Evolutionary conservation across 371 early-diverging fungal genomes (phyloP).

Genomic region (Coemansia sp.): DNA sequence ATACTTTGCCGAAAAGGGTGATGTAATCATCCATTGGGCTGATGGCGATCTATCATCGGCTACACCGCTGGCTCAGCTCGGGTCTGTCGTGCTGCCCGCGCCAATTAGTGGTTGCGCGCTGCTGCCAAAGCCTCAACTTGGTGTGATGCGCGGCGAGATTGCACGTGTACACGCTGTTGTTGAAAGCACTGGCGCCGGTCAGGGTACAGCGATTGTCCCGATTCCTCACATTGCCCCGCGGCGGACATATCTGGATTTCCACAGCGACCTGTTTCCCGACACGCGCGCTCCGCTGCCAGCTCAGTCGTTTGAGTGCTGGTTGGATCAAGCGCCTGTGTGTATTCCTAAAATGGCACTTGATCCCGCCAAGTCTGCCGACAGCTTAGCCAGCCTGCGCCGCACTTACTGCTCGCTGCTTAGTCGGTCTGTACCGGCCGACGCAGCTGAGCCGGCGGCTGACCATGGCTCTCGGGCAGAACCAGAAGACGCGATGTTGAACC

Average conservation of each 20-base stretch:
- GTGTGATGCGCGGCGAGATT: constrained; percentile 78
- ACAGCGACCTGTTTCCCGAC: constrained; percentile 75
- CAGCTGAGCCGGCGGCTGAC: no score
- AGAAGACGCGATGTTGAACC: no score
- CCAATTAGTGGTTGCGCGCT: constrained; percentile 61
- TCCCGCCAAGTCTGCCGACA: constrained; percentile 49
- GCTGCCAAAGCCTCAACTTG: constrained; percentile 65
- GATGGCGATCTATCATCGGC: constrained; percentile 54
- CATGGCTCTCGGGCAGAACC: no score
- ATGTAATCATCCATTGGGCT: constrained; percentile 64
- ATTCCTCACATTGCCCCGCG: constrained; percentile 68
- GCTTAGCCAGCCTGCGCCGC: constrained; percentile 19
- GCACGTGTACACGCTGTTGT: constrained; percentile 62
- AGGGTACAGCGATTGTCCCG: constrained; percentile 58
- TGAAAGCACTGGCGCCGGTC: constrained; percentile 44
- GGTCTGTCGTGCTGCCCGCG: constrained; percentile 53
- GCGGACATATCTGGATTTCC: constrained; percentile 72
- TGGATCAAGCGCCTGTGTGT: constrained; percentile 54
- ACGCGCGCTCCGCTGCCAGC: constrained; percentile 60
- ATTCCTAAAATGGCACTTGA: constrained; percentile 64
- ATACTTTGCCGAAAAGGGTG: constrained; percentile 69
- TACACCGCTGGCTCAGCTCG: constrained; percentile 53
- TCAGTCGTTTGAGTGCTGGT: constrained; percentile 60
- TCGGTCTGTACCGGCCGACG: not conserved
- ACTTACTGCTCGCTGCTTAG: not conserved